Conservation (phyloP, 2,329 filamentous ascomycete genomes). For the Fusarium heterosporum region DNA sequence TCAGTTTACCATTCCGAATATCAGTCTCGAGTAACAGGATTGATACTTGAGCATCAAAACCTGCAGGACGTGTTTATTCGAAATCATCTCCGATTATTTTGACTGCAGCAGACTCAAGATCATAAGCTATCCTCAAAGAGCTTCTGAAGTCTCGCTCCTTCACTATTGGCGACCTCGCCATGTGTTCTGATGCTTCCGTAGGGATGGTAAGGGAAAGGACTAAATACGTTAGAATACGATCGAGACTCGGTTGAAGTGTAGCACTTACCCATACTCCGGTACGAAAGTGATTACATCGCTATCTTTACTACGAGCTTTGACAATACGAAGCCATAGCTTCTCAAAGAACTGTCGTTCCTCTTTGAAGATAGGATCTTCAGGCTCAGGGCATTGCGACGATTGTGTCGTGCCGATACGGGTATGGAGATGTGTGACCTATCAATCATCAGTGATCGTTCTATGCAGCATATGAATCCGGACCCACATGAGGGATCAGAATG, state of each 20-base stretch:
- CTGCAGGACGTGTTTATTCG: too few species aligned
- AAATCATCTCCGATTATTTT: too few species aligned
- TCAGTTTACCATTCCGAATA: too few species aligned
- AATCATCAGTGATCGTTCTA: too few species aligned
- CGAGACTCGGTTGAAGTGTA: rapidly evolving
- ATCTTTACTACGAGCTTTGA: not conserved
- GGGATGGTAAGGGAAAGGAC: not conserved
- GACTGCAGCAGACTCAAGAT: too few species aligned
- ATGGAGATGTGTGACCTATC: not conserved
- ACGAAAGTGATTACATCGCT: not conserved
- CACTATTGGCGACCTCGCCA: not conserved
- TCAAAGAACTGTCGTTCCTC: conserved; percentile 3
- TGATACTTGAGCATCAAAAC: too few species aligned
- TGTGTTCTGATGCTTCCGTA: not conserved
- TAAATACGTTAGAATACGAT: not conserved
- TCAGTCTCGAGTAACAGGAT: too few species aligned
- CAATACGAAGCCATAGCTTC: not conserved
- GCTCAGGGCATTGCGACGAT: not conserved
- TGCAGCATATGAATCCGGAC: too few species aligned
- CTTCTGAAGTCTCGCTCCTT: not conserved
- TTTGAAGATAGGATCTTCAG: not conserved
- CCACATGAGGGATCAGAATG: not conserved
- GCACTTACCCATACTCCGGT: not conserved
- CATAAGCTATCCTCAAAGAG: not conserved
- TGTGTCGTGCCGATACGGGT: not conserved